Evolutionary conservation across 176 grass and related monocot species (phyloP).

Genomic region (Avena eriantha): DNA sequence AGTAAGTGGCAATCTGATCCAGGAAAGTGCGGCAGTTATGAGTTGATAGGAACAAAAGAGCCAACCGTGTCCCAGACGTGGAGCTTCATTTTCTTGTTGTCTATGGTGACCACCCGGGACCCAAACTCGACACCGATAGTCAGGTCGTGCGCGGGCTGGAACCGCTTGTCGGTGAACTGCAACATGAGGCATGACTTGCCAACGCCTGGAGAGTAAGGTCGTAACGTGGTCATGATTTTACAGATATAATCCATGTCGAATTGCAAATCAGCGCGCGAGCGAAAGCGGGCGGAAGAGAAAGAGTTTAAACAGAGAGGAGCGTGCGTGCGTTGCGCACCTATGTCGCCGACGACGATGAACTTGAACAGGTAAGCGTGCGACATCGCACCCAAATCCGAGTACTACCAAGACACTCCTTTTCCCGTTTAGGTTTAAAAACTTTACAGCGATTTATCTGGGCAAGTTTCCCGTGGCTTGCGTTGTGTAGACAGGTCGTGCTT

Average conservation of each 20-base stretch:
- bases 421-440: neutral
- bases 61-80: conserved; percentile 74
- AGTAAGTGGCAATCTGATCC: neutral
- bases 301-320: too few species aligned
- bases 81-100: conserved; percentile 68
- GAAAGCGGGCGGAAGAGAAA: neutral
- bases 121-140: conserved; percentile 72
- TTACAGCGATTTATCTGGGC: neutral
- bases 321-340: conserved; percentile 22
- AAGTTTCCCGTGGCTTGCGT: neutral
- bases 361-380: conserved; percentile 63
- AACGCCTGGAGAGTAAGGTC: conserved; percentile 41
- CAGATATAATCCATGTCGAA: too few species aligned
- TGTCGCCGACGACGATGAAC: conserved; percentile 69
- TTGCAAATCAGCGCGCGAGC: neutral
- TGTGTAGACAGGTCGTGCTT: neutral
- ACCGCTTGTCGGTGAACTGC: conserved; percentile 73
- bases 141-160: conserved; percentile 62
- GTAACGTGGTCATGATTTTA: neutral
- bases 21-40: neutral
- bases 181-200: conserved; percentile 69
- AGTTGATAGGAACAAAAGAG: neutral
- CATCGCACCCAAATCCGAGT: neutral
- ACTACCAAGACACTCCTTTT: neutral
- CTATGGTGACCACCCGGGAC: conserved; percentile 52